Base-by-base conservation (phyloP, 352 stramenopile genomes). In the Pythium rishiriense region DNA sequence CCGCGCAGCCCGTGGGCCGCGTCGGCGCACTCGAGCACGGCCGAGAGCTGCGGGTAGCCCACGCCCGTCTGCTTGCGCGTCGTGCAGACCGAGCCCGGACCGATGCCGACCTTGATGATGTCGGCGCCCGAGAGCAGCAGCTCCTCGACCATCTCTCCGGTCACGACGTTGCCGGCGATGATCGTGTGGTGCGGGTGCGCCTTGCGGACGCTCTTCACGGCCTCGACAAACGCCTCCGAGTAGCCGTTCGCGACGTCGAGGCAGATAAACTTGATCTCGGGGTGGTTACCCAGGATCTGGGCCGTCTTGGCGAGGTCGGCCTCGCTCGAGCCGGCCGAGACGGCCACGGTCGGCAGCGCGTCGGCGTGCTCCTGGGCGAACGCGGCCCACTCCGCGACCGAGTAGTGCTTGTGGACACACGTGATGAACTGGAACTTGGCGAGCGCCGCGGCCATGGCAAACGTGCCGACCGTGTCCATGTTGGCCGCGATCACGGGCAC, bases 71-170 rank as follows among this genome's bases (percentile, higher is more conserved):
- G 90, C 73, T 96, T 97, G 58, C 91, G 87, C 15, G 91, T 98
- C 10, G 91, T 98, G 83, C 91, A 97, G 25, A 97, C 90, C 4
- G 81, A 93, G 51, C 91, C 91, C 58, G 91, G 91, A 71, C 91
- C 91, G 59, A 98, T 98, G 62, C 91, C 91, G 39, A 98, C 86
- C 73, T 98, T 98, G 75, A 98, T 91, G 72, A 98, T 96, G 74
- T 98, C 90, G 52, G 91, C 91, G 14, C 91, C 91, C 12, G 78
- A 93, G 24, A 98, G 76, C 62, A 97, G 72, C 29, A 98, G 73
- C 73, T 97, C 90, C 70, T 97, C 88, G 14, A 94, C 87, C 91
- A 97, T 97, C 62, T 97, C 91, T 22, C 89, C 85, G 4, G 91
- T 98, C 37, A 97, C 90, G 5, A 98, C 91, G 66, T 98, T 98